Conservation (phyloP, 176 grass and related monocot genomes). For the Pontederia crassipes region DNA sequence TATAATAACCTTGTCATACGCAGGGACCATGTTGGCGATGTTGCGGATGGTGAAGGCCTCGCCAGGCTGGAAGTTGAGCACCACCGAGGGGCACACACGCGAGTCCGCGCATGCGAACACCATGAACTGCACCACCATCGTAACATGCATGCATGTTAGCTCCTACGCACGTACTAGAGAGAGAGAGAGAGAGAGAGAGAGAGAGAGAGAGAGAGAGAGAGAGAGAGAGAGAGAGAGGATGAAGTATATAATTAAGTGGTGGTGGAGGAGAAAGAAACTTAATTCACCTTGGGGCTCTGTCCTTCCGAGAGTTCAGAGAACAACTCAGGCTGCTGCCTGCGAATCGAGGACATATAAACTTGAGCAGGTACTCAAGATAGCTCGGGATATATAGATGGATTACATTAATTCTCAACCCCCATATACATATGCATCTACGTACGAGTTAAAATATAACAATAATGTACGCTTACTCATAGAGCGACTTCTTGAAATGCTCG, state of each 20-base stretch:
- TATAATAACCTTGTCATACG: slow-evolving; percentile 12
- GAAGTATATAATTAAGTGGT: no score
- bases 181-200: no score
- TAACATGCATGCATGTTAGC: no score
- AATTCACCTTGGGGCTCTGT: slow-evolving; percentile 29
- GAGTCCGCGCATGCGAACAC: slow-evolving; percentile 33
- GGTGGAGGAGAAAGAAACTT: neutral
- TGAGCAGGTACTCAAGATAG: no score
- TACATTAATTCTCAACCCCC: neutral
- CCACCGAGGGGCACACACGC: slow-evolving; percentile 22
- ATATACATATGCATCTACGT: no score
- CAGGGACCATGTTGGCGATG: slow-evolving; percentile 28
- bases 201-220: no score
- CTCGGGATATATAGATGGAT: neutral
- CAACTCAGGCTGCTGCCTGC: slow-evolving; percentile 19
- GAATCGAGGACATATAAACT: neutral
- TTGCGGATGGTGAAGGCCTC: slow-evolving; percentile 35
- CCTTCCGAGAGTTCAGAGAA: slow-evolving; percentile 16
- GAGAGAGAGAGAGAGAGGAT: no score
- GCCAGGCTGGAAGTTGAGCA: slow-evolving; percentile 23
- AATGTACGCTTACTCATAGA: neutral
- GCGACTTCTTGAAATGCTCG: neutral
- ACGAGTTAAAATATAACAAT: no score
- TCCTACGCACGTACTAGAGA: no score
- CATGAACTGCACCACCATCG: slow-evolving; percentile 22